phyloP scores from a whole-genome alignment of 2,329 filamentous ascomycete species.

The Pseudocercospora macadamiae region DNA sequence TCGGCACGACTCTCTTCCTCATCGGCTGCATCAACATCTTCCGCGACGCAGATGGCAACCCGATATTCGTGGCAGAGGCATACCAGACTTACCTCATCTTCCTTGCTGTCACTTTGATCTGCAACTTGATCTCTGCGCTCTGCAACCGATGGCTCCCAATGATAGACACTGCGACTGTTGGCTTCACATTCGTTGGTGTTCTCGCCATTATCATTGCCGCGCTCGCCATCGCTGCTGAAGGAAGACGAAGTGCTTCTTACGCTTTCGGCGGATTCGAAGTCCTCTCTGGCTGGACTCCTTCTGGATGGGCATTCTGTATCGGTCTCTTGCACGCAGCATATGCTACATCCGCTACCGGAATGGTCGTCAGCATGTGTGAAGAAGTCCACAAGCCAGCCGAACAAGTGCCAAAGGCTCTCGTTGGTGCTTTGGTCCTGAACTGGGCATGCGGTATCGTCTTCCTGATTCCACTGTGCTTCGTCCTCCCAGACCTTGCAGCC shows the following conservation, averaged over 20 bases:
- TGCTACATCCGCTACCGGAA: conserved; percentile 74
- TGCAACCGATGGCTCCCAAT: conserved; percentile 58
- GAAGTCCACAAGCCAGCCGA: conserved; percentile 67
- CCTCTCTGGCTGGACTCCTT: conserved; percentile 67
- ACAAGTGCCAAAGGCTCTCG: conserved; percentile 75
- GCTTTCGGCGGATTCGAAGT: conserved; percentile 71
- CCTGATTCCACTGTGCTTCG: conserved; percentile 69
- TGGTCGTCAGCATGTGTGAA: conserved; percentile 80
- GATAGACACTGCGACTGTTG: conserved; percentile 73
- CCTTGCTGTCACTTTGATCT: conserved; percentile 52
- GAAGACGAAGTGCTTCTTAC: conserved; percentile 63
- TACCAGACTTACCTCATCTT: conserved; percentile 56
- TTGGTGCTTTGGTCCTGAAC: conserved; percentile 66
- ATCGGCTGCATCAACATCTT: conserved; percentile 61
- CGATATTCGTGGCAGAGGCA: conserved; percentile 47
- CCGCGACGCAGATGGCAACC: conserved; percentile 49
- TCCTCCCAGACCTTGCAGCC: conserved; percentile 64
- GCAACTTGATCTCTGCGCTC: conserved; percentile 56
- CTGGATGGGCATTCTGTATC: conserved; percentile 74
- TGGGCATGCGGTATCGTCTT: conserved; percentile 67
- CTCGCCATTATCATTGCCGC: conserved; percentile 66
- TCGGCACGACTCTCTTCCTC: conserved; percentile 64
- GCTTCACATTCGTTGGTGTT: conserved; percentile 73
- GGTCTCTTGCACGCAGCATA: conserved; percentile 74
- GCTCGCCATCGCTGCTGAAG: conserved; percentile 69